Base-by-base conservation (phyloP, 2,329 filamentous ascomycete species). In the Endocalyx cinctus region DNA sequence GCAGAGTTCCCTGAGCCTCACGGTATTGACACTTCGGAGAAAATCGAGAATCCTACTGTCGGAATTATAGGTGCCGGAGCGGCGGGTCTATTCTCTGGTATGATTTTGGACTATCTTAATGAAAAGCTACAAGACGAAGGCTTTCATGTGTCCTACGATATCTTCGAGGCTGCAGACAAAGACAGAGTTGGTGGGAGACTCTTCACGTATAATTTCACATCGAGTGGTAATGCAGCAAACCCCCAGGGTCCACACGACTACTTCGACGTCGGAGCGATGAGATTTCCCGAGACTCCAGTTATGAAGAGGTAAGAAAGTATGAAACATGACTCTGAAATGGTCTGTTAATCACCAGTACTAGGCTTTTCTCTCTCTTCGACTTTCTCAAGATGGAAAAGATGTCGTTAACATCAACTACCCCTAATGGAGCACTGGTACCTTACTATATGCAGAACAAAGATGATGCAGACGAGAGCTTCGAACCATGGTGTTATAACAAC, bases 231-330 rank as follows among this genome's bases (percentile, higher is more conserved):
- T n/a, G n/a, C n/a, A n/a, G n/a, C n/a, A n/a, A n/a, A n/a, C n/a
- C 29, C 27, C 12, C 12, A 38, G 3, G 18, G 15, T 4, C 30
- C 23, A 5, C 38, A 48, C 10, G 43, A 52, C 33, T 51, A 47
- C 27, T 48, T 39, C 28, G 46, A 50, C 26, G 39, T 46, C 8
- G 48, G 46, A 10, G 46, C 34, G 7, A 50, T 52, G 46, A 32
- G 48, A 7, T 50, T 45, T 27, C 46, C 45, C 1, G 10, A 48
- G 1, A 50, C 33, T 6, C 31, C 33, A 1, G 34, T 47, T 19
- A 51, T 52, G 46, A 10, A 31, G 6, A 25, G 38, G 25, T 37
- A 31, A 17, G 37, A 29, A 2, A 13, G 10, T 6, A 10, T 12
- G 2, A 7, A 10, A 10, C n/a, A 11, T 10, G 6, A 7, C 8